Base-by-base conservation (phyloP, 2,329 filamentous ascomycete species). In the Juglanconis sp. region DNA sequence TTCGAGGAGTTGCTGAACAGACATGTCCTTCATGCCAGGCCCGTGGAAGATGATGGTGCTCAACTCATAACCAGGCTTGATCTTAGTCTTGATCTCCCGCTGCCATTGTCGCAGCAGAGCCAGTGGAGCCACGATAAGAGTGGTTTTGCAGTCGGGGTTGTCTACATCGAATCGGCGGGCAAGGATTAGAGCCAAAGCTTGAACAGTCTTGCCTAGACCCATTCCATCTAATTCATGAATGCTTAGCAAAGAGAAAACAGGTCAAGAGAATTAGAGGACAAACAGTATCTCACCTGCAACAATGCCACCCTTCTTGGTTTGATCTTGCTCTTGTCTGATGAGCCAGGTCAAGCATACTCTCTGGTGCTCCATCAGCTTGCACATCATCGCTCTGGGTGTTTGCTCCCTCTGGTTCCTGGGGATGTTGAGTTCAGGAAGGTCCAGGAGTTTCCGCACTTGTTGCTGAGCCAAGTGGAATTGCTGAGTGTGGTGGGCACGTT, bases 81-180 rank as follows among this genome's bases (percentile, higher is more conserved):
- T 63, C 53, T 71, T 72, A 15, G 64, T 81, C 63, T 83, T 78
- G 55, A 94, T 90, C 72, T 96, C 91, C 56, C 88, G 85, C 66
- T 85, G 85, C 92, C 92, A 96, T 67, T 96, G 96, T 68, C 88
- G 92, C 88, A 96, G 92, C n/a, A 96, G 91, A 55, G 88, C 88
- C 5, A 96, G 83, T 0, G 92, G 92, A 0, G 90, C 87, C 56
- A 96, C 80, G 56, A 96, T 92, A 24, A 96, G 80, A 0, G 91
- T 96, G 1, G 87, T 79, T 5, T 85, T 86, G 3, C 77, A 71
- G 0, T 76, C 75, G 5, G 31, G 49, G 8, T 62, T 40, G 3
- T 79, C 76, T 15, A 79, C 70, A 4, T 7, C 8, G 17, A 57
- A 49, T 24, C 40, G 48, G 5, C 80, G 80, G 3, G 78, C 77